Evolutionary conservation across 176 grass and related monocot genomes (phyloP), one percentile per base, ranked within the genome.

Genomic region (Dendrocalamus sinicus): DNA sequence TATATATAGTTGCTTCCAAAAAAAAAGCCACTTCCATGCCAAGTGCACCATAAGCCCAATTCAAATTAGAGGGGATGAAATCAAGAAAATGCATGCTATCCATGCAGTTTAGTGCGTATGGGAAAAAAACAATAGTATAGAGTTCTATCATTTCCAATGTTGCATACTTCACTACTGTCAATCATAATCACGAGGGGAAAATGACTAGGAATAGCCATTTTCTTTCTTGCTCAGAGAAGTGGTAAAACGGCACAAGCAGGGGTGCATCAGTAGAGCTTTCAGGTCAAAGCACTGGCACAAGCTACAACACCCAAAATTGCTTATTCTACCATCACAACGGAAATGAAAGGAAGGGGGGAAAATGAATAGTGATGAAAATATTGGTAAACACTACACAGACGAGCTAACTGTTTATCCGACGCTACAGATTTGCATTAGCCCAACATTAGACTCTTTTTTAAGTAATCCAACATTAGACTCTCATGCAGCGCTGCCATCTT

Each of bases 241-340:
- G 32, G 14, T 37, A 32, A 62, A 39, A 83, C 52, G 16, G 30
- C 26, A 41, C 61, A 26, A 11, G 13, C 62, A 0, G 43, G 24
- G 20, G 7, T 51, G 26, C 35, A 52, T 70, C 50, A 62, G n/a
- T 23, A 82, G 43, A 20, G 0, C 16, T 11, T 63, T 64, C 54
- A 72, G 41, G 76, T 20, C 26, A 52, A 72, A 64, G n/a, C 32
- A 54, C 68, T 70, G 63, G 13, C 22, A 89, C 67, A 75, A 46
- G 30, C 23, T 35, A 79, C 64, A 61, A 16, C 35, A 65, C 54
- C 35, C 54, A 88, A 81, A 89, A 89, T 61, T 81, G 62, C 53
- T 62, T 73, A 40, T 60, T 58, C 35, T 28, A 45, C 7, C 12
- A 76, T 15, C 45, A 75, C 9, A 80, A 5, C 23, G 55, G 39